These are phyloP conservation scores for Aspergillus oerlinghausenensis DNA, from an alignment of 2,329 filamentous ascomycete genomes.

Conservation along the genomic window DNA sequence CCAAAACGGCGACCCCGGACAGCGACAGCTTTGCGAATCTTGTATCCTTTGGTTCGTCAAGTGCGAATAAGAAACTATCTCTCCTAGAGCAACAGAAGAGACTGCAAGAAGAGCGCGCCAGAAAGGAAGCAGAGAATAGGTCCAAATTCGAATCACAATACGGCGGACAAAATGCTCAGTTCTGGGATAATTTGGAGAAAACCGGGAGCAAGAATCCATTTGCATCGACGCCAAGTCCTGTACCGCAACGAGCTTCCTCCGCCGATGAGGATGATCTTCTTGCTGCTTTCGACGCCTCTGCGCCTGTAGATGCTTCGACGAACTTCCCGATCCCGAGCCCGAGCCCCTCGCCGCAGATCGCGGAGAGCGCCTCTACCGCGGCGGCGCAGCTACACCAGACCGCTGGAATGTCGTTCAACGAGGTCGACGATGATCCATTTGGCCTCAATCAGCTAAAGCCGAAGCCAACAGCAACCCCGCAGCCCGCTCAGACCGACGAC, in stretches of 20 bases:
- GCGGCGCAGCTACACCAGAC: conserved; percentile 11
- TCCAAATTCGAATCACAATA: conserved; percentile 72
- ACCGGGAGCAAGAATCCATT: conserved; percentile 43
- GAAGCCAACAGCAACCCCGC: conserved; percentile 46
- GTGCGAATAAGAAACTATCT: conserved; percentile 62
- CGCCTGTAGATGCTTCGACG: conserved; percentile 56
- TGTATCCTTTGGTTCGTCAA: conserved; percentile 53
- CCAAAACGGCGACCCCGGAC: conserved; percentile 38
- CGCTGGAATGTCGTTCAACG: conserved; percentile 38
- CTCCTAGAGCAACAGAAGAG: conserved; percentile 62
- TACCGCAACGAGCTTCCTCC: conserved; percentile 47
- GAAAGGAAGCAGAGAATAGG: conserved; percentile 69
- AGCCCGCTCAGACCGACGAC: conserved; percentile 48
- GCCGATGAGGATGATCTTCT: conserved; percentile 56
- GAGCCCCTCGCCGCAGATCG: conserved; percentile 25
- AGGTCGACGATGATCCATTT: conserved; percentile 81
- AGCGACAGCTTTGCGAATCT: conserved; percentile 58
- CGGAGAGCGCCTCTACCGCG: conserved; percentile 9
- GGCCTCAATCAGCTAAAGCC: conserved; percentile 64
- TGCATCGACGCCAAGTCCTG: conserved; percentile 34
- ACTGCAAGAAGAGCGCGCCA: conserved; percentile 69
- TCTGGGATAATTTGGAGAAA: conserved; percentile 69
- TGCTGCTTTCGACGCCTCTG: conserved; percentile 57
- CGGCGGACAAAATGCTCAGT: conserved; percentile 61
- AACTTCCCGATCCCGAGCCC: conserved; percentile 50